These are phyloP conservation scores for Magnaporthiopsis incrustans DNA, from an alignment of 2,329 filamentous ascomycete species.

Conservation along the genomic window DNA sequence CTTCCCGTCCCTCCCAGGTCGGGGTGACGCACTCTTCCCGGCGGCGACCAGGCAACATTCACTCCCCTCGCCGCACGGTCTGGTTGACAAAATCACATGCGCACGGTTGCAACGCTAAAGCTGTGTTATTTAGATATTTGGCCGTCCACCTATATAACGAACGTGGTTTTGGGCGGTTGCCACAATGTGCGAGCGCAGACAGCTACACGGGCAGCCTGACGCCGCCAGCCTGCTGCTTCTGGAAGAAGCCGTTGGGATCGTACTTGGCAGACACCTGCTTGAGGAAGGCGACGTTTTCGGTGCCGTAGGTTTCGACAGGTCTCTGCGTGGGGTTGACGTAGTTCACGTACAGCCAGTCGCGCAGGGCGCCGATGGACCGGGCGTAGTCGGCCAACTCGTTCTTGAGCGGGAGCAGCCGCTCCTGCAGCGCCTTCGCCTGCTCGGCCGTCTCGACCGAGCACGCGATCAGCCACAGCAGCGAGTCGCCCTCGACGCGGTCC, in stretches of 20 bases:
- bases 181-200: no score
- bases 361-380: conserved; percentile 17
- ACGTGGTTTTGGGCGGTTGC: no score
- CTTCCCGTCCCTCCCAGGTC: no score
- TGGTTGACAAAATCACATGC: no score
- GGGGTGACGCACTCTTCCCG: no score
- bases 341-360: conserved; percentile 20
- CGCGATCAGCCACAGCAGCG: conserved; percentile 21
- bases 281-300: conserved; percentile 22
- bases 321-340: conserved; percentile 25
- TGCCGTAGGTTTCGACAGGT: conserved; percentile 25
- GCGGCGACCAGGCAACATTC: no score
- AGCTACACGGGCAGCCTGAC: conserved; percentile 23
- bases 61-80: no score
- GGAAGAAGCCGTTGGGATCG: conserved; percentile 27
- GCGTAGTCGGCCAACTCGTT: conserved; percentile 19
- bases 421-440: conserved; percentile 19
- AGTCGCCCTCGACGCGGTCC: conserved; percentile 22
- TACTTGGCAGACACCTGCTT: conserved; percentile 24
- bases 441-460: conserved; percentile 21
- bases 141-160: no score
- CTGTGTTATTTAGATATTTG: no score
- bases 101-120: no score
- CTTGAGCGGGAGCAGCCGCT: conserved; percentile 21
- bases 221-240: conserved; percentile 27